phyloP scores from a whole-genome alignment of 106 monocot genomes.

The Iris macrosiphon region DNA sequence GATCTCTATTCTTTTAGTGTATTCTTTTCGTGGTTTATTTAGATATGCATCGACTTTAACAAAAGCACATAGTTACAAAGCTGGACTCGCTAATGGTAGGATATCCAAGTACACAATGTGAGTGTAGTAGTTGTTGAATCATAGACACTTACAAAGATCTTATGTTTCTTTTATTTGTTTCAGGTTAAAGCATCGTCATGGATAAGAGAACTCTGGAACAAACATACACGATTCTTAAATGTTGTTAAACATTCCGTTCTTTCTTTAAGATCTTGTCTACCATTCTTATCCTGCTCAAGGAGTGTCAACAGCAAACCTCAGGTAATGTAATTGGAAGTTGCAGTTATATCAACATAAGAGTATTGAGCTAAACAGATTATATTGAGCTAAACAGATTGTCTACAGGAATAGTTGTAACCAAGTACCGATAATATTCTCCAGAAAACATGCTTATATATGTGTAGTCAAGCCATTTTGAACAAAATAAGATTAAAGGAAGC shows the following conservation, averaged over 20 bases:
- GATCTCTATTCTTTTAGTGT: too few relatives aligned
- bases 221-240: conserved; percentile 6
- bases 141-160: neutral
- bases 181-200: conserved; percentile 19
- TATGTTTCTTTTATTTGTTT: too few relatives aligned
- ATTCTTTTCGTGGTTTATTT: neutral
- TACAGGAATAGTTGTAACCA: too few relatives aligned
- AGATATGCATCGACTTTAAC: neutral
- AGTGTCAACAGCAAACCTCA: conserved; percentile 1
- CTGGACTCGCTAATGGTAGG: too few relatives aligned
- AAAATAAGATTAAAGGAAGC: too few relatives aligned
- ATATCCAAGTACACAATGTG: neutral
- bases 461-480: too few relatives aligned
- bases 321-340: conserved; percentile 5
- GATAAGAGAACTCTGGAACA: conserved; percentile 10
- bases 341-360: too few relatives aligned
- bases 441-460: too few relatives aligned
- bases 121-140: neutral
- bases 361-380: too few relatives aligned
- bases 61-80: neutral
- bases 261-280: conserved; percentile 10
- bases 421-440: too few relatives aligned
- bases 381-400: too few relatives aligned
- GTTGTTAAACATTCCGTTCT: conserved; percentile 8
- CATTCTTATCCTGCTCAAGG: conserved; percentile 5